Evolutionary conservation across 2,329 filamentous ascomycete genomes (phyloP).

Genomic region (Claviceps pazoutovae): DNA sequence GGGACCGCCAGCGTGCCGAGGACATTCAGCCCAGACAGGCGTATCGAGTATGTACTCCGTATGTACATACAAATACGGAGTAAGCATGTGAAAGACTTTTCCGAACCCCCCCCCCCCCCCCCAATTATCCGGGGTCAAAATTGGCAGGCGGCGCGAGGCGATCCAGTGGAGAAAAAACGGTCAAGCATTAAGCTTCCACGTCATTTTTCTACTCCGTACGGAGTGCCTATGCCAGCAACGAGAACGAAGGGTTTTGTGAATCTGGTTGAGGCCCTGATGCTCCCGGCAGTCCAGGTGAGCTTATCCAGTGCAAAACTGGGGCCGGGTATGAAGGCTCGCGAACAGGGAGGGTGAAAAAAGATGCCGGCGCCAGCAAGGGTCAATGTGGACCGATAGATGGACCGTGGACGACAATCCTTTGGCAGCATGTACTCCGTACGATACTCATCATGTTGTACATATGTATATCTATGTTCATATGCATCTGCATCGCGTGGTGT

Average conservation of each 20-base stretch:
- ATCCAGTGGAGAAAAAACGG: background rate
- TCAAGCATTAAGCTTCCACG: background rate
- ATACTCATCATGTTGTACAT: too few relatives aligned
- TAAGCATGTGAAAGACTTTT: background rate
- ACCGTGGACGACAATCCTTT: background rate
- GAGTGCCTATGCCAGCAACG: background rate
- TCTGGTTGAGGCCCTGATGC: background rate
- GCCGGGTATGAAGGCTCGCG: background rate
- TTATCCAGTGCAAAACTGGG: background rate
- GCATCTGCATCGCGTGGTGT: too few relatives aligned
- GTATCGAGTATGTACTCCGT: background rate
- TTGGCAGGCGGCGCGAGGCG: background rate
- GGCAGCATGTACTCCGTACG: background rate
- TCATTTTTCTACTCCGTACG: background rate
- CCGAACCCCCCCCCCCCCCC: background rate
- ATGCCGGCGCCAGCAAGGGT: background rate
- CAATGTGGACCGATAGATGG: background rate
- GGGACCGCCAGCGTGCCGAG: background rate
- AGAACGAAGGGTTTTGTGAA: background rate
- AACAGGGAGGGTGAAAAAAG: background rate
- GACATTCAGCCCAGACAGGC: background rate
- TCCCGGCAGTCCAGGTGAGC: background rate
- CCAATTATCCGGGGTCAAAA: background rate
- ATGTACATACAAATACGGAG: too few relatives aligned
- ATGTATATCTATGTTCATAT: background rate